Conservation (phyloP, 352 stramenopile species). For the Thalassiosira mediterranea region DNA sequence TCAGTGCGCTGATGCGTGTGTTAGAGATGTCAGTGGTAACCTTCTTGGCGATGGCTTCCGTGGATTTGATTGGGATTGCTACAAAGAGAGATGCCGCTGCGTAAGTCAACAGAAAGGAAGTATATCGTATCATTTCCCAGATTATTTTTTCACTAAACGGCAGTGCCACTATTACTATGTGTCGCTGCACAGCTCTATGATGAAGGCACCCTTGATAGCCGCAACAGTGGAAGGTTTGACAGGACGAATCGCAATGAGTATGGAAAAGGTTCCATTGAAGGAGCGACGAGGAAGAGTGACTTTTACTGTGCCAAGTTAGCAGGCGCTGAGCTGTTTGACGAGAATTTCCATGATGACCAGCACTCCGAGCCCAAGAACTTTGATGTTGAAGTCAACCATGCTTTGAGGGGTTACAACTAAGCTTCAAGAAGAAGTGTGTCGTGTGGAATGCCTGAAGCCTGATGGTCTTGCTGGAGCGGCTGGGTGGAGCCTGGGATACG, state of each 20-base stretch:
- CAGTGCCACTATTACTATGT: no score
- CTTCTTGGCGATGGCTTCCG: not conserved
- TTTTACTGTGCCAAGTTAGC: not conserved
- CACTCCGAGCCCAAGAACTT: no score
- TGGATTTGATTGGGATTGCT: constrained; percentile 3
- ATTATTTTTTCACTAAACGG: not conserved
- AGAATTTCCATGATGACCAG: no score
- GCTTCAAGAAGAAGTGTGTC: no score
- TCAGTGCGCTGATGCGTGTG: constrained; percentile 3
- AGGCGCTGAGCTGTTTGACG: not conserved
- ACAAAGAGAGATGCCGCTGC: not conserved
- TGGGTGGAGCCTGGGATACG: no score
- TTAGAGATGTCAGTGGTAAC: not conserved
- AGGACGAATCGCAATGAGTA: not conserved
- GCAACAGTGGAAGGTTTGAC: constrained; percentile 4
- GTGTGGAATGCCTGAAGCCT: no score
- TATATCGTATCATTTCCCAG: not conserved
- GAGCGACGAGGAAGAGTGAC: not conserved
- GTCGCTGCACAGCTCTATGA: no score
- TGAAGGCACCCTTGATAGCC: not conserved
- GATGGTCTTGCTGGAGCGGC: no score
- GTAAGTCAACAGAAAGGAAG: not conserved
- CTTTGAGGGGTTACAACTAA: no score
- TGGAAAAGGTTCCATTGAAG: not conserved
- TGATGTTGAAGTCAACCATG: no score